Base-by-base conservation (phyloP, 225 moss, liverwort and hornwort species). In the Polytrichum commune region DNA sequence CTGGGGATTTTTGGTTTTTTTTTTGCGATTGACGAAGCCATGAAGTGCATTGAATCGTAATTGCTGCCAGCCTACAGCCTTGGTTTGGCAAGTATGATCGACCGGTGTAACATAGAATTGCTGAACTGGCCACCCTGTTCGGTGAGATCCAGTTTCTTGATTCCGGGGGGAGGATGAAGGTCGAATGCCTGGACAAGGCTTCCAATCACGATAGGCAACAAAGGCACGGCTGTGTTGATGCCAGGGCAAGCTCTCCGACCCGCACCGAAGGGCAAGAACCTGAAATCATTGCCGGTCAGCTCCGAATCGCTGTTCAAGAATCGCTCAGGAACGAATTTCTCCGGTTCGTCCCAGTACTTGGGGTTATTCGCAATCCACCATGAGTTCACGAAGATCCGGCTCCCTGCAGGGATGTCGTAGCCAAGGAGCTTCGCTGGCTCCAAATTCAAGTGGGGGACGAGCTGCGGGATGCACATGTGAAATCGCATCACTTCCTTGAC, bases 351-450 rank as follows among this genome's bases (percentile, higher is more conserved):
- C 90, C 88, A 88, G 63, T 62, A 24, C 71, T 80, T 77, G 25
- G 88, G 88, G 74, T 90, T 80, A 74, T 90, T 90, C 16, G 68
- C 88, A 46, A 90, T 88, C 88, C 88, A 90, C 90, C 90, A 90
- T 5, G 88, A 88, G 79, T 90, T 90, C 8, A 90, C 88, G 4
- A 90, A 79, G 53, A 88, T 79, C 68, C 88, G 88, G 77, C 88
- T 90, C 73, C 85, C 88, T 55, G 90, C 90, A 5, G 88, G 90
- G 56, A 90, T 90, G 67, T 90, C 90, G 76, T 83, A 90, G 27
- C 90, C 90, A 18, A 79, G 85, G 16, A 90, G 77, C 79, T 81
- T 88, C 54, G 88, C 88, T 71, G 81, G 82, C 19, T 85, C 32
- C 22, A 90, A 33, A 55, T 90, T 90, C 90, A 85, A 81, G 83